These are phyloP conservation scores for Lentinula novae-zelandiae DNA, from an alignment of 1,284 basidiomycete genomes.

Conservation along the genomic window DNA sequence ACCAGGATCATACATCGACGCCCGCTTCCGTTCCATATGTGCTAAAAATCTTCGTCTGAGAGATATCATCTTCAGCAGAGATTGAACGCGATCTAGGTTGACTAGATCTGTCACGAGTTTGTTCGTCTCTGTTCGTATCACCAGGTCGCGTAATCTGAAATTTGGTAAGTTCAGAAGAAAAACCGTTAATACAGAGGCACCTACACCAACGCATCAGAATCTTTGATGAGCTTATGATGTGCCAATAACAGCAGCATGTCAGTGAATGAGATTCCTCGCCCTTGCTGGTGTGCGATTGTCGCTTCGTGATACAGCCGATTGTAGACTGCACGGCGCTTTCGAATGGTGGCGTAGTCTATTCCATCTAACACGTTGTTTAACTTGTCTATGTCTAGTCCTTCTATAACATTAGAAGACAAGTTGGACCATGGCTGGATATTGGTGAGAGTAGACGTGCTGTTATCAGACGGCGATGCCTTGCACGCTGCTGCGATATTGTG, in stretches of 20 bases:
- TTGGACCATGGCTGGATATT: slow-evolving; percentile 12
- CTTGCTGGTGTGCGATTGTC: slow-evolving; percentile 65
- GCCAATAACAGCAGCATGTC: slow-evolving; percentile 87
- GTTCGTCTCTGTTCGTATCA: slow-evolving; percentile 72
- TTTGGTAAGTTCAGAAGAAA: slow-evolving; percentile 9
- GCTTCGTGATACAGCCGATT: slow-evolving; percentile 85
- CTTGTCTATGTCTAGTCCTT: slow-evolving; percentile 63
- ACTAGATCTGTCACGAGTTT: slow-evolving; percentile 80
- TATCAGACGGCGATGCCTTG: slow-evolving; percentile 27
- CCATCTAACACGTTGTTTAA: slow-evolving; percentile 55
- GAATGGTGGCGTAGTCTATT: slow-evolving; percentile 64
- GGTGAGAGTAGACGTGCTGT: slow-evolving; percentile 19
- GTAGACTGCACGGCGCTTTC: slow-evolving; percentile 67
- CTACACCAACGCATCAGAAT: slow-evolving; percentile 83
- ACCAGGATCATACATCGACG: slow-evolving; percentile 27
- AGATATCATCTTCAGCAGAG: slow-evolving; percentile 73
- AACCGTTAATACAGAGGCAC: slow-evolving; percentile 24
- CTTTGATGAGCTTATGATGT: slow-evolving; percentile 90
- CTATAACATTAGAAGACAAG: slow-evolving; percentile 31
- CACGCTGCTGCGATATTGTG: slow-evolving; percentile 53
- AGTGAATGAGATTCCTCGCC: slow-evolving; percentile 86
- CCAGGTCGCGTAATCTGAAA: slow-evolving; percentile 75
- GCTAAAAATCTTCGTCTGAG: slow-evolving; percentile 68
- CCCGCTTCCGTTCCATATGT: slow-evolving; percentile 33
- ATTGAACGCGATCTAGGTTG: slow-evolving; percentile 80